Evolutionary conservation across 306 rosid species (phyloP).

Genomic region (Quercus aquifolioides): DNA sequence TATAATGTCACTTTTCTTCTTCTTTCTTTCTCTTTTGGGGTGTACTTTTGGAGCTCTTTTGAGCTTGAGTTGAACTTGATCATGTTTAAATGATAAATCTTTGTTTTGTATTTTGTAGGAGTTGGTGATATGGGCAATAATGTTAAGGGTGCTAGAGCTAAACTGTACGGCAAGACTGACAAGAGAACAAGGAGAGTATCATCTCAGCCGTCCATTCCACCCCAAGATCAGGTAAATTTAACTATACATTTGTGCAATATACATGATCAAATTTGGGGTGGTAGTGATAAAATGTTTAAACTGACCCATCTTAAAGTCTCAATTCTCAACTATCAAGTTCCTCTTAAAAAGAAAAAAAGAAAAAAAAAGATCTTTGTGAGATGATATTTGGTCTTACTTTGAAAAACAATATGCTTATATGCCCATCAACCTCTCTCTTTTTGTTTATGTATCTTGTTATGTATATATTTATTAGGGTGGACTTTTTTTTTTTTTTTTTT

Average conservation of each 20-base stretch:
- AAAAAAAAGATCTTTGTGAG: background rate
- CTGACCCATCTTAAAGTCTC: too few relatives aligned
- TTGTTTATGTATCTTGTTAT: background rate
- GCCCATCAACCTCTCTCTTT: too few relatives aligned
- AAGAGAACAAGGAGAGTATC: conserved; percentile 38
- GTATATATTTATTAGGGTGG: background rate
- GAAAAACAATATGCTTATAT: too few relatives aligned
- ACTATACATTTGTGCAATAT: too few relatives aligned
- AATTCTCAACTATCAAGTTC: too few relatives aligned
- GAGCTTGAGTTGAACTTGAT: conserved; percentile 5
- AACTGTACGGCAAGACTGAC: conserved; percentile 21
- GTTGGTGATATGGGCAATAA: background rate
- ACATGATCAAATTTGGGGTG: too few relatives aligned
- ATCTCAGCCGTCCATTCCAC: conserved; percentile 39
- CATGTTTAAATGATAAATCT: background rate
- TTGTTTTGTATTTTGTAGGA: background rate
- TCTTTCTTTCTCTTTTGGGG: background rate
- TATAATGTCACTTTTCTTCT: background rate
- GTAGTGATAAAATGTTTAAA: too few relatives aligned
- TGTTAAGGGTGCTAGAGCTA: conserved; percentile 7
- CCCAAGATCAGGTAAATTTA: conserved; percentile 55
- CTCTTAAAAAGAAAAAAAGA: too few relatives aligned
- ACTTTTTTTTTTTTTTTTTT: too few relatives aligned
- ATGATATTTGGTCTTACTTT: too few relatives aligned
- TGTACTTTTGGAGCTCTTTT: background rate